These are phyloP conservation scores for Endocarpon pusillum DNA, from an alignment of 495 filamentous ascomycete species.

Conservation along the genomic window DNA sequence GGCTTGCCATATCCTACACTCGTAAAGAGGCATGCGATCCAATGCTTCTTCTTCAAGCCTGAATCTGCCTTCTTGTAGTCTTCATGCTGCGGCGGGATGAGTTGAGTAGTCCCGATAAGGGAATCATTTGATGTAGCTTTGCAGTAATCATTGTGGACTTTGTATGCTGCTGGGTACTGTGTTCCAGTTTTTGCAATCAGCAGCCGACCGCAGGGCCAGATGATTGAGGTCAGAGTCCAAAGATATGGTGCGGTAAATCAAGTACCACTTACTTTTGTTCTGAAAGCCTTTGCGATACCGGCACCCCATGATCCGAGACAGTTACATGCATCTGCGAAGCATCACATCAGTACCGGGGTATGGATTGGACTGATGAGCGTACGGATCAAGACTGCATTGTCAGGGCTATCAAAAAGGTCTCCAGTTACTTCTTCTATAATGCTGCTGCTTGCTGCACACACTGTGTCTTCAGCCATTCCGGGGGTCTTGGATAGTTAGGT, in stretches of 20 bases:
- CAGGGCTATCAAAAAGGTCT: slow-evolving; percentile 27
- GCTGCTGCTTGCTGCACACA: too few relatives aligned
- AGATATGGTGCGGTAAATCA: not conserved
- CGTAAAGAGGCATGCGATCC: slow-evolving; percentile 34
- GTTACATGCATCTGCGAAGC: slow-evolving; percentile 28
- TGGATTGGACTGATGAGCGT: slow-evolving; percentile 3
- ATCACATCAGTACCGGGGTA: slow-evolving; percentile 2
- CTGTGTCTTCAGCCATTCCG: too few relatives aligned
- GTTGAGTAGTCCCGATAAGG: slow-evolving; percentile 22
- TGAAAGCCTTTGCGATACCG: slow-evolving; percentile 24
- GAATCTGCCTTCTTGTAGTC: slow-evolving; percentile 7
- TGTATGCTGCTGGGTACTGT: slow-evolving; percentile 26
- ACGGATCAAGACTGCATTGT: slow-evolving; percentile 28
- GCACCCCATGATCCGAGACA: slow-evolving; percentile 25
- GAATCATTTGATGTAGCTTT: not conserved
- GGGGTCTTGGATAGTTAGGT: too few relatives aligned
- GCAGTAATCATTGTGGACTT: slow-evolving; percentile 21
- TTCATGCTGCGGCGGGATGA: slow-evolving; percentile 24
- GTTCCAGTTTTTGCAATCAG: not conserved
- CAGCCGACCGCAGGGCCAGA: not conserved
- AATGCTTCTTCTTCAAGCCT: slow-evolving; percentile 16
- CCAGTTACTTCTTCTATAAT: slow-evolving; percentile 25
- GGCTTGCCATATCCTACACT: slow-evolving; percentile 20
- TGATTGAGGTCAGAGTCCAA: not conserved
- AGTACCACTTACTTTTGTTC: slow-evolving; percentile 16